Evolutionary conservation across 2,329 filamentous ascomycete genomes (phyloP).

Genomic region (Neophaeococcomyces aloes): DNA sequence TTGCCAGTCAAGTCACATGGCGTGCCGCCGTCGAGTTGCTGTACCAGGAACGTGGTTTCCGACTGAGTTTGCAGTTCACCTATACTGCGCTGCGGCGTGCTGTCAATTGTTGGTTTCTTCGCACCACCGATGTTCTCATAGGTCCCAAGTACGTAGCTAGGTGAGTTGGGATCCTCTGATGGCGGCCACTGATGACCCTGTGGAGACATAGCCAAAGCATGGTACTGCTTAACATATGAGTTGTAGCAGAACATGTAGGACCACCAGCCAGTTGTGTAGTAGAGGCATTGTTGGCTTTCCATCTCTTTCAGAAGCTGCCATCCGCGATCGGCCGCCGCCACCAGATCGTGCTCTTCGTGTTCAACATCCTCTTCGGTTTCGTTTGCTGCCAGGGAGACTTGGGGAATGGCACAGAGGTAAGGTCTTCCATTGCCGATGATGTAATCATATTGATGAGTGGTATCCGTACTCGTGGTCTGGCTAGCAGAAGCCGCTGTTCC

Average conservation of each 20-base stretch:
- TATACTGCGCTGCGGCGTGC: conserved; percentile 18
- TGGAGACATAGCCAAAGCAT: conserved; percentile 58
- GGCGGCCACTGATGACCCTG: conserved; percentile 60
- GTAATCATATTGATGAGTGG: conserved; percentile 55
- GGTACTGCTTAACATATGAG: conserved; percentile 78
- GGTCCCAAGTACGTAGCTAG: conserved; percentile 66
- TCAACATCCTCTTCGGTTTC: conserved; percentile 56
- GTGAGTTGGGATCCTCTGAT: conserved; percentile 62
- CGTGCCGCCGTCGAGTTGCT: conserved; percentile 68
- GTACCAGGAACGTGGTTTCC: conserved; percentile 75
- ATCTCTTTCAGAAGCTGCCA: conserved; percentile 71
- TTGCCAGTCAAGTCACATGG: conserved; percentile 76
- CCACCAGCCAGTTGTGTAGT: conserved; percentile 85
- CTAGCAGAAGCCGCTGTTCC: neutral
- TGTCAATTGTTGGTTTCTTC: conserved; percentile 25
- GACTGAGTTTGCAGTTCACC: conserved; percentile 38
- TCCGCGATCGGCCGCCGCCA: conserved; percentile 63
- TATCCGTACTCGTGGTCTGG: conserved; percentile 6
- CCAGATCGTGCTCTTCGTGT: conserved; percentile 63
- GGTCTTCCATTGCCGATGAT: conserved; percentile 59
- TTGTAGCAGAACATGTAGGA: conserved; percentile 92
- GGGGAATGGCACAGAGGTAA: conserved; percentile 78
- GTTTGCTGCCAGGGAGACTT: conserved; percentile 51
- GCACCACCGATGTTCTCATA: conserved; percentile 28
- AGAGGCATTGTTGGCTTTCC: conserved; percentile 63